Conservation (phyloP, 2,329 filamentous ascomycete species). For the Myotisia sp. region DNA sequence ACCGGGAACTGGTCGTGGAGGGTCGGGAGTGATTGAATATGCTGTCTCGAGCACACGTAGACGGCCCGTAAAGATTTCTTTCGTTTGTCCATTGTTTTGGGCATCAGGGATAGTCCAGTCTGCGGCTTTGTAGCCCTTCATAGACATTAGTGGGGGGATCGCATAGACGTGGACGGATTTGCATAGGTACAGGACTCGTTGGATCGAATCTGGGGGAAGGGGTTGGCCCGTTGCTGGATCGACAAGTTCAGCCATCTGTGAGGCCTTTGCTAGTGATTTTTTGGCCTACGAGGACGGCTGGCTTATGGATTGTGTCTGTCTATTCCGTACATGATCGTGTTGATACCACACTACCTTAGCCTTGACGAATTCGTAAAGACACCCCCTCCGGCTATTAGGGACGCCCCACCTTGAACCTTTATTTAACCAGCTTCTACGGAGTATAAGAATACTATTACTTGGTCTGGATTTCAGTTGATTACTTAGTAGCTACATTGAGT, state of each 20-base stretch:
- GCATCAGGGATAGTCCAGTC: slow-evolving; percentile 52
- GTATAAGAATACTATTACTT: too few relatives aligned
- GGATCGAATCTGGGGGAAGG: slow-evolving; percentile 62
- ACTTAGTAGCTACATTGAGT: too few relatives aligned
- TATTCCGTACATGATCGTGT: too few relatives aligned
- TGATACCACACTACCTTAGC: too few relatives aligned
- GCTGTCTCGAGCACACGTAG: slow-evolving; percentile 66
- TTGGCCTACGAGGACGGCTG: too few relatives aligned
- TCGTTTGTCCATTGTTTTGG: slow-evolving; percentile 44
- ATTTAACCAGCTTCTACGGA: too few relatives aligned
- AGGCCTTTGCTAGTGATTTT: too few relatives aligned
- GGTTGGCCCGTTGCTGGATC: slow-evolving; percentile 58
- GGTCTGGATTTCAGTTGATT: too few relatives aligned
- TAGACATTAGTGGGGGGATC: slow-evolving; percentile 65
- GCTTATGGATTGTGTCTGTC: too few relatives aligned
- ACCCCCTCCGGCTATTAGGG: too few relatives aligned
- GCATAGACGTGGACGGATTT: slow-evolving; percentile 69
- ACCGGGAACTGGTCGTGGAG: slow-evolving; percentile 9
- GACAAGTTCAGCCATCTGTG: slow-evolving; percentile 29
- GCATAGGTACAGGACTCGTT: slow-evolving; percentile 68
- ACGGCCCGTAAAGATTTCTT: slow-evolving; percentile 74
- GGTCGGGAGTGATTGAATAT: slow-evolving; percentile 30
- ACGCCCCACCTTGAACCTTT: too few relatives aligned
- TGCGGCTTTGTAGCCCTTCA: slow-evolving; percentile 63
- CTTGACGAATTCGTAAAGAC: too few relatives aligned